Base-by-base conservation (phyloP, 1,139 yeast genomes). In the Candida frijolesensis region DNA sequence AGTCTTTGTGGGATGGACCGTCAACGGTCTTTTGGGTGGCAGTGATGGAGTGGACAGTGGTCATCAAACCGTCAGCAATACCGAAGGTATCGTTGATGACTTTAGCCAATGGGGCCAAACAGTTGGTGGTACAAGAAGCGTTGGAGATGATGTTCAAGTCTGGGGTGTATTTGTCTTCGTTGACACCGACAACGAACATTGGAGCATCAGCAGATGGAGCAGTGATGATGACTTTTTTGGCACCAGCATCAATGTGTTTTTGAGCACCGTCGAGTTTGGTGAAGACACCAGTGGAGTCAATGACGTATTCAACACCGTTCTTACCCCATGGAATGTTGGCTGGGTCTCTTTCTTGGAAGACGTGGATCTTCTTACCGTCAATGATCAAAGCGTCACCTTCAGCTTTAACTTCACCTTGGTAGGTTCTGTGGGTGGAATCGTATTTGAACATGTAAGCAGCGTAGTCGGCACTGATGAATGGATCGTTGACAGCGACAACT, bases 1-100 rank as follows among this genome's bases (percentile, higher is more conserved):
- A 88, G 83, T 88, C 95, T 84, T 87, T 87, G 83, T 84, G 87
- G 73, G 94, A 87, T 68, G 95, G 92, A 77, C 95, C 95, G 70
- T 87, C 95, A 62, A 87, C 95, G 59, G 92, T 85, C 85, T 87
- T 87, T 78, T 87, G 95, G 70, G 94, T 86, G 69, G 95, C 95
- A 63, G 95, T 87, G 79, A 86, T 84, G 70, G 94, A 86, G 85
- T 87, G 95, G 65, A 87, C 90, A 61, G 95, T 87, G 80, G 95
- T 87, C 95, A 87, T 87, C 70, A 87, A 82, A 78, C 90, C 95
- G 79, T 87, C 95, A 68, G 84, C 87, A 65, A 87, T 83, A 57
- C 94, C 94, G 70, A 85, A 87, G 66, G 74, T 76, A 76, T 87
- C 91, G 79, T 87, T 81, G 71, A 87, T 74, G 65, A 87, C 84